Conservation (phyloP, 345 rosid species). For the Syzygium grande region DNA sequence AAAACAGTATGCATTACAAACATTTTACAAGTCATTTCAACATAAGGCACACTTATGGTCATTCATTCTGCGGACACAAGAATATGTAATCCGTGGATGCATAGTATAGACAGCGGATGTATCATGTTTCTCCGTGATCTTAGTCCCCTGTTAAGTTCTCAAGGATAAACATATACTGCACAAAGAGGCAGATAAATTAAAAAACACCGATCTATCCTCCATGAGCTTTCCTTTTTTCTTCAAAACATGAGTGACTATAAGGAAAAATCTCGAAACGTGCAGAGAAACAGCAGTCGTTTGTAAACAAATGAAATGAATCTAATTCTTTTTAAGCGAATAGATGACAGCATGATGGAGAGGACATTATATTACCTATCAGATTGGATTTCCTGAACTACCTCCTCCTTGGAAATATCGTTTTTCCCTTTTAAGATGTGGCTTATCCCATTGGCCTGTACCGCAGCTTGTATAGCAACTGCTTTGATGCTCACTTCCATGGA, state of each 20-base stretch:
- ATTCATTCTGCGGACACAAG: background rate
- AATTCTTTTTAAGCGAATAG: background rate
- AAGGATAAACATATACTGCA: background rate
- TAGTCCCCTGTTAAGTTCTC: background rate
- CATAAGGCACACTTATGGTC: background rate
- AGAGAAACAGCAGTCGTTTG: background rate
- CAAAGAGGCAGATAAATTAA: background rate
- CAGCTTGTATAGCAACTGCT: background rate
- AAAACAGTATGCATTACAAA: background rate
- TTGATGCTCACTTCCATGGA: slow-evolving; percentile 1
- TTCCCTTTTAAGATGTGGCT: background rate
- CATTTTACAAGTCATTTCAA: background rate
- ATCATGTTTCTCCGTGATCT: background rate
- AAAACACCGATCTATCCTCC: background rate
- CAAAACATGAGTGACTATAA: background rate
- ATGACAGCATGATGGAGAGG: background rate
- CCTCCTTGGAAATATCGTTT: background rate
- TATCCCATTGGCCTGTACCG: background rate
- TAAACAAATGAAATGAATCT: background rate
- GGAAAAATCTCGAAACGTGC: background rate
- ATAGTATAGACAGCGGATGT: background rate
- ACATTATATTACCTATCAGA: background rate
- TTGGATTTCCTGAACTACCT: background rate
- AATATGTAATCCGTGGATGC: background rate
- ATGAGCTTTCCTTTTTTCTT: background rate